These are phyloP conservation scores for Hygrophoropsis aurantiaca DNA, from an alignment of 768 basidiomycete species.

Conservation along the genomic window DNA sequence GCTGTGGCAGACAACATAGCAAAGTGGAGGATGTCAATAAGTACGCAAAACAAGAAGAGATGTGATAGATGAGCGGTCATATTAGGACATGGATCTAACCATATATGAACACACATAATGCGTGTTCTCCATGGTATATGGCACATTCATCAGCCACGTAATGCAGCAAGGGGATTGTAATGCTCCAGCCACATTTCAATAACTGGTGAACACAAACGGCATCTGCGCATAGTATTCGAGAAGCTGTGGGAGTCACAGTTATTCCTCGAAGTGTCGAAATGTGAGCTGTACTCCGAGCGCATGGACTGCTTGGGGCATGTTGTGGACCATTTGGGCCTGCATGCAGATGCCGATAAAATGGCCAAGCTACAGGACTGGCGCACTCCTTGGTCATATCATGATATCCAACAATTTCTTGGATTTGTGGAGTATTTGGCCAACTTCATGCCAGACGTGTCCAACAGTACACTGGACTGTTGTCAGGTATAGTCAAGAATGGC, in stretches of 20 bases:
- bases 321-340: constrained; percentile 38
- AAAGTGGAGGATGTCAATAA: too few relatives aligned
- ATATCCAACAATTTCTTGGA: constrained; percentile 40
- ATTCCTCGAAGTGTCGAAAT: constrained; percentile 34
- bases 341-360: constrained; percentile 38
- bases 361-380: constrained; percentile 31
- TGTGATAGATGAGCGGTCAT: too few relatives aligned
- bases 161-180: too few relatives aligned
- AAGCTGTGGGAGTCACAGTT: constrained; percentile 25
- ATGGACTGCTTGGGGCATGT: constrained; percentile 41
- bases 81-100: too few relatives aligned
- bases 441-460: constrained; percentile 35
- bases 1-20: too few relatives aligned
- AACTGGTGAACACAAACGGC: constrained; percentile 41
- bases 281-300: constrained; percentile 25
- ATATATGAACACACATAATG: too few relatives aligned
- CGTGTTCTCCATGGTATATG: constrained; percentile 34
- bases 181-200: constrained; percentile 47
- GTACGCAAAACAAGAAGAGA: too few relatives aligned
- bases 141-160: constrained; percentile 37
- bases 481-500: constrained; percentile 25
- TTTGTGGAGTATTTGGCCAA: constrained; percentile 37
- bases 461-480: constrained; percentile 32
- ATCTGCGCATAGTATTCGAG: constrained; percentile 32
- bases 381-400: constrained; percentile 30